Base-by-base conservation (phyloP, 306 rosid species). In the Lathyrus tuberosus region DNA sequence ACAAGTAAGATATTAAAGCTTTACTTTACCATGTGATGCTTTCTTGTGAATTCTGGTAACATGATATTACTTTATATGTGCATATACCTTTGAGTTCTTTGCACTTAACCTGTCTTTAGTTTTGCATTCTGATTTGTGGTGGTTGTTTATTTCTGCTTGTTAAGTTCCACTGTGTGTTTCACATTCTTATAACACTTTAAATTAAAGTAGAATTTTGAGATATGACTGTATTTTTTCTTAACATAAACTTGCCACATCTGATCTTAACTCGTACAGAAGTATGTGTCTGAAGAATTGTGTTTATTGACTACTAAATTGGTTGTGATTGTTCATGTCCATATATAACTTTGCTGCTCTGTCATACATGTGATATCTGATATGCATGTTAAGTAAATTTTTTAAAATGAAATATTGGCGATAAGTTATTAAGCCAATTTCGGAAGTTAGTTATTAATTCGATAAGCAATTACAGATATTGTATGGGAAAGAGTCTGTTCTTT, bases 11-110 rank as follows among this genome's bases (percentile, higher is more conserved):
- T 20, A 48, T 62, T 69, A 74, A 75, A 71, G 86, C 67, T 63
- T 70, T 65, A 71, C 62, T 68, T 22, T 62, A 58, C 79, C 85
- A 86, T 80, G 83, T 80, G 96, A 88, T 89, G 86, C 93, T 84
- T 89, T 75, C 91, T 86, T 92, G 89, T 70, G 79, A 80, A 63
- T 70, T 57, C 73, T 78, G 85, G 81, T 78, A 76, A 78, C 77
- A 83, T 74, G 24, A 15, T 63, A 60, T 82, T 60, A 44, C 80
- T 71, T 76, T 71, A 62, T 63, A 16, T 69, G 18, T 71, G 31
- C 52, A 33, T 80, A 66, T 67, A 60, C 52, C 44, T 48, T 72
- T 69, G 72, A 66, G 79, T 76, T 79, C 69, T 65, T 66, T 70
- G 52, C 12, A 38, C 73, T 62, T 67, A 48, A 40, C 73, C 67